phyloP scores from a whole-genome alignment of 2,329 filamentous ascomycete species.

The Penicillium sp. region DNA sequence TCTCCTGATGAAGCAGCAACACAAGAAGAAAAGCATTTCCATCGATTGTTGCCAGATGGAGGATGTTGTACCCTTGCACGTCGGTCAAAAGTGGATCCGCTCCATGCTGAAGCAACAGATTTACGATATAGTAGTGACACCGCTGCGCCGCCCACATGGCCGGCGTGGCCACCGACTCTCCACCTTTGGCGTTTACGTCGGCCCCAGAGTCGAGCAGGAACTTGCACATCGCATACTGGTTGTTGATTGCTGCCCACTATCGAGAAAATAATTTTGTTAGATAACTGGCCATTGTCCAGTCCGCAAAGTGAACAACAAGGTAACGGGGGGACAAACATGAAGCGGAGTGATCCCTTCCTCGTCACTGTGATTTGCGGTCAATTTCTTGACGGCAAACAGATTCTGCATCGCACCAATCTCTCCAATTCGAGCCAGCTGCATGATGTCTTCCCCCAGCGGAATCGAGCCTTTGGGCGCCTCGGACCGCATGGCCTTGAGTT shows the following conservation, averaged over 20 bases:
- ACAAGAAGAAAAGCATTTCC: conserved; percentile 89
- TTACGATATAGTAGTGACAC: conserved; percentile 94
- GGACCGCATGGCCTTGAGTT: conserved; percentile 39
- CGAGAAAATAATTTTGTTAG: conserved; percentile 18
- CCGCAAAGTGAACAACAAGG: background rate
- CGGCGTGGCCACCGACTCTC: conserved; percentile 89
- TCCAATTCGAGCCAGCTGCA: conserved; percentile 88
- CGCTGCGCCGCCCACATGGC: conserved; percentile 96
- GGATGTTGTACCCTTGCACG: conserved; percentile 93
- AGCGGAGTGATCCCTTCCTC: conserved; percentile 92
- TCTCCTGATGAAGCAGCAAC: conserved; percentile 88
- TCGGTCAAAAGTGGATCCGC: conserved; percentile 91
- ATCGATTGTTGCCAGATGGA: conserved; percentile 95
- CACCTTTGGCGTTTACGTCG: conserved; percentile 91
- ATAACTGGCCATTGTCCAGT: background rate
- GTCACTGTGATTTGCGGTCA: conserved; percentile 78
- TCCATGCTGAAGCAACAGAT: conserved; percentile 84
- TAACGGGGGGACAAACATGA: conserved; percentile 62
- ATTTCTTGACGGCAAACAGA: conserved; percentile 79
- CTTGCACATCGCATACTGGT: conserved; percentile 95
- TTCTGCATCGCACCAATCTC: conserved; percentile 84
- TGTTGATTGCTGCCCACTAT: conserved; percentile 98
- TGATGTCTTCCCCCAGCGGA: conserved; percentile 71
- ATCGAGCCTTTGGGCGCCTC: conserved; percentile 35
- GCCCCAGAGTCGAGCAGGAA: conserved; percentile 84